Base-by-base conservation (phyloP, 1,284 basidiomycete genomes). In the Puccinia polysora region DNA sequence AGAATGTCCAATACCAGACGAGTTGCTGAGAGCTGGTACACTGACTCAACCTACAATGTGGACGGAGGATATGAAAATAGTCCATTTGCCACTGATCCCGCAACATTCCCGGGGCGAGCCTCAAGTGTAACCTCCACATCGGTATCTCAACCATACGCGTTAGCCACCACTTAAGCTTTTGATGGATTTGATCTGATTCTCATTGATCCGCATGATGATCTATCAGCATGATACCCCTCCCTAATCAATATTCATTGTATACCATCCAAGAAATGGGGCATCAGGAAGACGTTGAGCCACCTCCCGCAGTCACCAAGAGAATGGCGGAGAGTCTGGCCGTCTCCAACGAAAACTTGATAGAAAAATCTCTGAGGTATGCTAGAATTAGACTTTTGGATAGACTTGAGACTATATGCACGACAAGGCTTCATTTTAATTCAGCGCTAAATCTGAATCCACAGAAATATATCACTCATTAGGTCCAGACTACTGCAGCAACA, bases 61-160 rank as follows among this genome's bases (percentile, higher is more conserved):
- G 53, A 56, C 38, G 53, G 38, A 20, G 2, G 23, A 15, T 56
- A 36, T n/a, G 53, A 56, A 36, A 56, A 34, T 20, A 56, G 53
- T 30, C 53, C 53, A 18, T 56, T 56, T 56, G 53, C 53, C 23
- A 56, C 53, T 15, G 53, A 56, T 56, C 53, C 53, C 38, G 15
- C 32, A 12, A 56, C 53, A 2, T 56, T 56, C 14, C 53, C 53
- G 3, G 47, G 5, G 30, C 53, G 53, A 7, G 15, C 1, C 23
- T 56, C 53, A 10, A n/a, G n/a, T n/a, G 6, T 56, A 14, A n/a
- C 53, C 38, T 56, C 53, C 30, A 56, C 53, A 30, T 30, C 53
- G 15, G 14, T 56, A 10, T 56, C 53, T 49, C 53, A 56, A n/a
- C 53, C 53, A 56, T 56, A 56, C 53, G 53, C 53, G 53, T 56